Evolutionary conservation across 805 yeast genomes (phyloP).

Genomic region (Ogataea corticis): DNA sequence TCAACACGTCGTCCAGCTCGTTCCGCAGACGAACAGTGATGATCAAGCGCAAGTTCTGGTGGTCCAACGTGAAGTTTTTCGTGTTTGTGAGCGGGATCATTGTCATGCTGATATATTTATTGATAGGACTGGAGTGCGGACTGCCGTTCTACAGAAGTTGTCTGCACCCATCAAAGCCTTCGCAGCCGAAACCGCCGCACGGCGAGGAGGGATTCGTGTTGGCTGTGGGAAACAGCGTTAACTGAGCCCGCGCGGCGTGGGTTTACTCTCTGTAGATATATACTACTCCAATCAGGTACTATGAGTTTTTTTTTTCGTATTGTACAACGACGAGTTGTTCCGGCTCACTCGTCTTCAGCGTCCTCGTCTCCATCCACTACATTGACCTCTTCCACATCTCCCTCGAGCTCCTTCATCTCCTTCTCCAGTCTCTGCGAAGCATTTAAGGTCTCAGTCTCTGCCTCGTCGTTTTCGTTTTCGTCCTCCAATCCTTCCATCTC

Average conservation of each 20-base stretch:
- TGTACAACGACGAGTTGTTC: too few relatives aligned
- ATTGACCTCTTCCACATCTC: constrained; percentile 4
- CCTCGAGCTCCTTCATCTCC: constrained; percentile 31
- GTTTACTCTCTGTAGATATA: too few relatives aligned
- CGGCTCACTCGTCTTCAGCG: constrained; percentile 4
- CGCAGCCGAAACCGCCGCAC: constrained; percentile 24
- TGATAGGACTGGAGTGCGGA: constrained; percentile 55
- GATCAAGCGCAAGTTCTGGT: constrained; percentile 70
- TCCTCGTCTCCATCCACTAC: constrained; percentile 3
- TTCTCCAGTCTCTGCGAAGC: constrained; percentile 25
- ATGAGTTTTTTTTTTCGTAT: too few relatives aligned
- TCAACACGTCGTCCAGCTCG: constrained; percentile 64
- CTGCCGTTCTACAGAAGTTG: constrained; percentile 49
- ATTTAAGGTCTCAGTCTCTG: constrained; percentile 9
- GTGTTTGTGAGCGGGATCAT: constrained; percentile 29
- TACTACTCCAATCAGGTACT: too few relatives aligned
- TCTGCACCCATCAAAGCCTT: constrained; percentile 33
- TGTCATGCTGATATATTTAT: constrained; percentile 41
- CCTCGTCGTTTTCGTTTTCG: constrained; percentile 18
- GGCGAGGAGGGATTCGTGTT: not conserved
- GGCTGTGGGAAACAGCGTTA: too few relatives aligned
- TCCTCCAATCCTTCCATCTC: constrained; percentile 15
- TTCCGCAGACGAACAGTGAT: constrained; percentile 69
- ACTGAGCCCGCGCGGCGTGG: too few relatives aligned
- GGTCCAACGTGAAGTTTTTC: constrained; percentile 53